Evolutionary conservation across 2,329 filamentous ascomycete genomes (phyloP).

Genomic region (Nemania sp.): DNA sequence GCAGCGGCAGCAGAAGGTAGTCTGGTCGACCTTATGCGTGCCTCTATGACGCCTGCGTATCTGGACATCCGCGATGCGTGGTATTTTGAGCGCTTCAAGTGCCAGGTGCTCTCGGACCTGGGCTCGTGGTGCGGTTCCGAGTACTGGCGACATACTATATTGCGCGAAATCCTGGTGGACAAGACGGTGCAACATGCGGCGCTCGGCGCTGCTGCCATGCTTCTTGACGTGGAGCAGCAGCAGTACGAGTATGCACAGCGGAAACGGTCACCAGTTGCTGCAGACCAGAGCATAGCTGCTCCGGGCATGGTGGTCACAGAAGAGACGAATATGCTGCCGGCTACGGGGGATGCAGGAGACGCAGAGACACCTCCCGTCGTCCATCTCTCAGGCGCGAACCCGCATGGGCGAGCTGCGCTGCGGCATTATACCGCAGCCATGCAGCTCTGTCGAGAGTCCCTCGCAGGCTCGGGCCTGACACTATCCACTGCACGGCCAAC

Average conservation of each 20-base stretch:
- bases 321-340: not conserved
- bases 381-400: conserved; percentile 3
- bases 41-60: conserved; percentile 26
- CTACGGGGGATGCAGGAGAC: not conserved
- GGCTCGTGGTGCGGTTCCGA: conserved; percentile 26
- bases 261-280: not conserved
- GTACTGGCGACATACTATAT: conserved; percentile 27
- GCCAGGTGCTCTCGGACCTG: conserved; percentile 27
- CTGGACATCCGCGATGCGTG: conserved; percentile 21
- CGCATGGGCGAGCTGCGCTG: conserved; percentile 23
- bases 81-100: conserved; percentile 32
- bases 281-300: not conserved
- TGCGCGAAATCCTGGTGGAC: conserved; percentile 27
- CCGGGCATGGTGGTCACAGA: not conserved
- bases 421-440: conserved; percentile 30
- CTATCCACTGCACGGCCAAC: conserved; percentile 19
- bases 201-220: conserved; percentile 28
- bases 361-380: not conserved
- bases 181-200: conserved; percentile 29
- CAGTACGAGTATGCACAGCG: not conserved
- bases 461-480: conserved; percentile 24
- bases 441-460: conserved; percentile 21
- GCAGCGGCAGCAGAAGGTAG: not conserved
- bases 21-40: conserved; percentile 7
- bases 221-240: conserved; percentile 28